phyloP scores from a whole-genome alignment of 1,139 yeast species.

The Diutina sp. region DNA sequence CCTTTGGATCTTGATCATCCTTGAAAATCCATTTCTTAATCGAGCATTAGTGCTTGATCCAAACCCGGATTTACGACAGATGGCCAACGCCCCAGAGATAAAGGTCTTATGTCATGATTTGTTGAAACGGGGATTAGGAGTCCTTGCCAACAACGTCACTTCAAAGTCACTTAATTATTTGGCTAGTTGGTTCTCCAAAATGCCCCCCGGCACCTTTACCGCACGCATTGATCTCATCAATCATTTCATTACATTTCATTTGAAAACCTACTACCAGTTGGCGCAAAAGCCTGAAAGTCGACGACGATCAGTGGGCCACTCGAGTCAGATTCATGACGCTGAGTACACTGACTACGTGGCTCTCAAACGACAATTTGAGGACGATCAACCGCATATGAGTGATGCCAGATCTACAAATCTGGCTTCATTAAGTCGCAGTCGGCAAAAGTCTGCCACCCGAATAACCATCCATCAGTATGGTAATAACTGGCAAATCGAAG shows the following conservation, averaged over 20 bases:
- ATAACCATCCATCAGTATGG: constrained; percentile 55
- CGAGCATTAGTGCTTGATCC: constrained; percentile 25
- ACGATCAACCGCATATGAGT: background rate
- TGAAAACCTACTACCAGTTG: constrained; percentile 26
- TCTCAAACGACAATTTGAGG: constrained; percentile 9
- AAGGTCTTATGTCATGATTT: constrained; percentile 49
- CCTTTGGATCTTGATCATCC: constrained; percentile 45
- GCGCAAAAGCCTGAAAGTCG: constrained; percentile 18
- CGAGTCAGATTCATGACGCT: constrained; percentile 3
- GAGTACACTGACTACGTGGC: constrained; percentile 10
- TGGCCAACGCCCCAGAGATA: constrained; percentile 38
- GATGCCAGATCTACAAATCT: background rate
- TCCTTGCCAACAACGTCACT: constrained; percentile 39
- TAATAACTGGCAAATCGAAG: constrained; percentile 66
- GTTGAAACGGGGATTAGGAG: constrained; percentile 52
- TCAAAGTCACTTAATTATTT: constrained; percentile 28
- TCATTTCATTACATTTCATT: constrained; percentile 51
- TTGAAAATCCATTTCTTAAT: constrained; percentile 48
- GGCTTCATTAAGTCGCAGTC: background rate
- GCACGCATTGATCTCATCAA: constrained; percentile 44
- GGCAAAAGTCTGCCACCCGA: constrained; percentile 20
- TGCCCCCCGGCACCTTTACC: constrained; percentile 24
- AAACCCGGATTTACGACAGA: constrained; percentile 7
- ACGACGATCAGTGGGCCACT: background rate
- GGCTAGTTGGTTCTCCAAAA: constrained; percentile 45